Evolutionary conservation across 2,329 filamentous ascomycete species (phyloP).

Genomic region (Botryotinia calthae): DNA sequence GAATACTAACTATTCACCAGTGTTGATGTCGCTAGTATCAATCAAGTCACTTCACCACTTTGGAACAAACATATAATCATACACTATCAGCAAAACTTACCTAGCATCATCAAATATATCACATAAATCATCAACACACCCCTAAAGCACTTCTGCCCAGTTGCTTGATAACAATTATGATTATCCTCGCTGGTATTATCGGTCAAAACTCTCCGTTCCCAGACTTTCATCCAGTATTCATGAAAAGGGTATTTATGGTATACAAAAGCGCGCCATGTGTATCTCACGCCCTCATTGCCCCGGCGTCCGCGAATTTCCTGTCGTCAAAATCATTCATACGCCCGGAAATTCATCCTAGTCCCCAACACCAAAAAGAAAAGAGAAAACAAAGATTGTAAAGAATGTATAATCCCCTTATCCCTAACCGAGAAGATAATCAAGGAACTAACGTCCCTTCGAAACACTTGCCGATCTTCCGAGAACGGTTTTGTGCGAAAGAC

Average conservation of each 20-base stretch:
- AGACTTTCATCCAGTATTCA: background rate
- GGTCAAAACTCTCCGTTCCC: background rate
- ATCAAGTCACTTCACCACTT: background rate
- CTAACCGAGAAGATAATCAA: background rate
- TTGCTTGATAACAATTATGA: background rate
- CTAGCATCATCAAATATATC: background rate
- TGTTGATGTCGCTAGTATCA: fast-evolving
- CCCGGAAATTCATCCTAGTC: background rate
- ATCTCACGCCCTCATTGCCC: background rate
- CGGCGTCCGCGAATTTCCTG: background rate
- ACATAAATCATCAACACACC: background rate
- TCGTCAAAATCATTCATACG: background rate
- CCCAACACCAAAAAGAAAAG: background rate
- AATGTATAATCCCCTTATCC: background rate
- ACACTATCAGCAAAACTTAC: background rate
- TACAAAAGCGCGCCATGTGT: slow-evolving; percentile 10
- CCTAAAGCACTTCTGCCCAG: background rate
- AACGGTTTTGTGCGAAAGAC: slow-evolving; percentile 16
- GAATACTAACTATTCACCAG: background rate
- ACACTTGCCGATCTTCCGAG: slow-evolving; percentile 4
- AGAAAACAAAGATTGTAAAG: background rate
- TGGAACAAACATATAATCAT: background rate
- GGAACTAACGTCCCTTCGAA: background rate
- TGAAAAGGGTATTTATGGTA: slow-evolving; percentile 5
- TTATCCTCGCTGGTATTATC: background rate